Evolutionary conservation across 345 rosid genomes (phyloP).

Genomic region (Bruguiera gymnorhiza): DNA sequence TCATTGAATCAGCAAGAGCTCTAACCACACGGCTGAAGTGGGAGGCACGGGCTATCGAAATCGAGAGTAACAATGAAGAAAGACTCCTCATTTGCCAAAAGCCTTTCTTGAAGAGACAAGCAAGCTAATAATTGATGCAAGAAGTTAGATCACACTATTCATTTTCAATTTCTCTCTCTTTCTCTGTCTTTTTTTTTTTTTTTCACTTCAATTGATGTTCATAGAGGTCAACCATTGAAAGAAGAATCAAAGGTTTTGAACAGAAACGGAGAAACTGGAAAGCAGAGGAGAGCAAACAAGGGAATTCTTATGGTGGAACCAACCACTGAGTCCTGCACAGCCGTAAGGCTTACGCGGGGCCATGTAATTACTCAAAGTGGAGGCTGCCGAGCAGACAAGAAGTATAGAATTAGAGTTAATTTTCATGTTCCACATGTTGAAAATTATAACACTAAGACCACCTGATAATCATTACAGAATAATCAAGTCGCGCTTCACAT

Average conservation of each 20-base stretch:
- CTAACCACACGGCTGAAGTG: constrained; percentile 69
- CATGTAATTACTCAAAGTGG: constrained; percentile 41
- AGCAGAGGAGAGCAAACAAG: constrained; percentile 34
- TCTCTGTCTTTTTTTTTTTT: constrained; percentile 25
- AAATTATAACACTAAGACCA: constrained; percentile 28
- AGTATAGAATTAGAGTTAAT: constrained; percentile 30
- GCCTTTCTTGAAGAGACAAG: constrained; percentile 70
- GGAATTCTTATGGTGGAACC: constrained; percentile 28
- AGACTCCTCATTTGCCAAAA: constrained; percentile 93
- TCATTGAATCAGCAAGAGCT: constrained; percentile 72
- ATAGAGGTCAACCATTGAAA: constrained; percentile 25
- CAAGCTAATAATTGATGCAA: constrained; percentile 31
- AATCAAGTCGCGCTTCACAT: constrained; percentile 31
- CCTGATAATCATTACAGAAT: constrained; percentile 62
- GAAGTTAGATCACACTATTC: constrained; percentile 23
- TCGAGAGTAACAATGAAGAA: constrained; percentile 82
- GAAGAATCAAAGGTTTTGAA: constrained; percentile 32
- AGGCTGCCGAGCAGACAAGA: constrained; percentile 22
- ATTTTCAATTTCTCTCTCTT: constrained; percentile 24
- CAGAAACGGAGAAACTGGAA: constrained; percentile 36
- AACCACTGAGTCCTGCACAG: constrained; percentile 39
- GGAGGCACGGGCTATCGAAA: constrained; percentile 86
- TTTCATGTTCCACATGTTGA: constrained; percentile 23
- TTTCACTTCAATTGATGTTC: constrained; percentile 26
- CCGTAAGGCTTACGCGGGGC: constrained; percentile 54